Conservation (phyloP, 805 yeast genomes). For the Wickerhamiella allomyrinae region DNA sequence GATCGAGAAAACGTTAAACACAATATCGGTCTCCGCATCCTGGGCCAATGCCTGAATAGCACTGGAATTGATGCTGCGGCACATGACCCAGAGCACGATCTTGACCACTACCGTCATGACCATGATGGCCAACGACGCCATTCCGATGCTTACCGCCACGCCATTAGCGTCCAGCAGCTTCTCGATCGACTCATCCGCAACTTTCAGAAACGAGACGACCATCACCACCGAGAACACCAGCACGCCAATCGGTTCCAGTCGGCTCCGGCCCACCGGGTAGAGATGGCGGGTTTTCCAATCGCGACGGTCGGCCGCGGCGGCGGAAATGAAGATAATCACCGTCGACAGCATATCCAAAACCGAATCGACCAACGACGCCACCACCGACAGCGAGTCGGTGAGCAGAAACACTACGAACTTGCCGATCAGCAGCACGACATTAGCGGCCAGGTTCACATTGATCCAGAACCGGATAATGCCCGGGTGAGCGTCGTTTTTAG, state of each 20-base stretch:
- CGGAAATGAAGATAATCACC: conserved; percentile 50
- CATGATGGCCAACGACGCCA: conserved; percentile 47
- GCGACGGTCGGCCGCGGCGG: conserved; percentile 27
- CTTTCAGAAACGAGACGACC: conserved; percentile 57
- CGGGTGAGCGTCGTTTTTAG: conserved; percentile 32
- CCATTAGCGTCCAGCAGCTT: conserved; percentile 29
- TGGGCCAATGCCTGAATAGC: conserved; percentile 69
- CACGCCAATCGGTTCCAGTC: conserved; percentile 68
- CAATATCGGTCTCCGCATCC: conserved; percentile 66
- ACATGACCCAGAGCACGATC: conserved; percentile 48
- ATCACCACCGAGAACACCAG: conserved; percentile 59
- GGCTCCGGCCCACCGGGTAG: conserved; percentile 55
- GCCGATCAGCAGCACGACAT: conserved; percentile 41
- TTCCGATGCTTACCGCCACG: conserved; percentile 31
- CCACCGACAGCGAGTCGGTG: conserved; percentile 57
- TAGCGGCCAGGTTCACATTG: conserved; percentile 45
- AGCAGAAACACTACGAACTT: conserved; percentile 45
- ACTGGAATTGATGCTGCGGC: conserved; percentile 43
- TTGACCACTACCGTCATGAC: conserved; percentile 44
- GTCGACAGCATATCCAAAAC: conserved; percentile 62
- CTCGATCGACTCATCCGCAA: conserved; percentile 47
- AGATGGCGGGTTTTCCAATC: conserved; percentile 32
- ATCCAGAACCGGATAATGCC: conserved; percentile 45
- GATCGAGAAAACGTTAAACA: conserved; percentile 58
- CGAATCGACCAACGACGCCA: conserved; percentile 70